These are phyloP conservation scores for Symbiodinium natans DNA, from an alignment of 73 alveolate species.

Conservation along the genomic window DNA sequence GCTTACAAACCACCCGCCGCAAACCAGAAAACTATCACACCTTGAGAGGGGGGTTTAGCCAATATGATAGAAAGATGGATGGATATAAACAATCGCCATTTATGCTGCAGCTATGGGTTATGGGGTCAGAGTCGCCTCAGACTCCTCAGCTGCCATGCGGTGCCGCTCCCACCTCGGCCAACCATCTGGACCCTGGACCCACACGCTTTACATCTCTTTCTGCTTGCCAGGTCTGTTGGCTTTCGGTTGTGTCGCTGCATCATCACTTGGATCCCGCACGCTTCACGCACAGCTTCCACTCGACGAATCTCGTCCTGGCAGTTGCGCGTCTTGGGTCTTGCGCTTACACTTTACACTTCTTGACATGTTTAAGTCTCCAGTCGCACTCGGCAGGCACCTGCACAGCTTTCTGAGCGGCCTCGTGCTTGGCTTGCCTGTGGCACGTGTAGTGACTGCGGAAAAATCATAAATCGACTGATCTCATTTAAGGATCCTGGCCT, in stretches of 20 bases:
- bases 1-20: too few species aligned
- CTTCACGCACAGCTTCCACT: slow-evolving; percentile 79
- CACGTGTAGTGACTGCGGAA: not conserved
- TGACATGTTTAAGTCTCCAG: not conserved
- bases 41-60: too few species aligned
- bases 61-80: too few species aligned
- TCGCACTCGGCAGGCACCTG: not conserved
- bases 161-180: slow-evolving; percentile 86
- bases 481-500: not conserved
- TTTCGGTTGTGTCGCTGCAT: too few species aligned
- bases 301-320: slow-evolving; percentile 59
- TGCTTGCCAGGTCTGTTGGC: not conserved
- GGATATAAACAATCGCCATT: too few species aligned
- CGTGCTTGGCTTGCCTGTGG: not conserved
- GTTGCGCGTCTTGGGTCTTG: too few species aligned
- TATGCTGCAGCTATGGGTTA: too few species aligned
- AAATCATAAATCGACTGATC: not conserved
- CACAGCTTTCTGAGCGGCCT: not conserved
- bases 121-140: slow-evolving; percentile 42
- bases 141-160: slow-evolving; percentile 82
- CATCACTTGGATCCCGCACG: not conserved
- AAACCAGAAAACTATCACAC: too few species aligned
- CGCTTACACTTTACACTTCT: too few species aligned
- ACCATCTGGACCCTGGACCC: not conserved
- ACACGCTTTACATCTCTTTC: not conserved